phyloP scores from a whole-genome alignment of 2,329 filamentous ascomycete genomes.

The Neonectria sp. region DNA sequence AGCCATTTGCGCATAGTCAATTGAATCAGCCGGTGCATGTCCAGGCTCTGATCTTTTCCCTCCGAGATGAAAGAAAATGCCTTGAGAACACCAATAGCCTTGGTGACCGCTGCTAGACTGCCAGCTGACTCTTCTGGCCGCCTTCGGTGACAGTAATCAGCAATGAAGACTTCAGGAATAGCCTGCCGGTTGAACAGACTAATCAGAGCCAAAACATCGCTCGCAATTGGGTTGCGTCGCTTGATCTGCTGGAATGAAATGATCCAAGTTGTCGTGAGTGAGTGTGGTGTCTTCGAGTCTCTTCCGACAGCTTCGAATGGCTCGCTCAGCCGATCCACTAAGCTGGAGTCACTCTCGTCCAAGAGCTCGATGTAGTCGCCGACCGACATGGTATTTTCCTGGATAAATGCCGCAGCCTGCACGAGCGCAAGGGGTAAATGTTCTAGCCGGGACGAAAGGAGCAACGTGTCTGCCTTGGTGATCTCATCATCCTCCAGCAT shows the following conservation, averaged over 20 bases:
- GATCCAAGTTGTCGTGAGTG: constrained; percentile 48
- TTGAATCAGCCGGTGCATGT: constrained; percentile 37
- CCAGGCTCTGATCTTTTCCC: not conserved
- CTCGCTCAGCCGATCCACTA: constrained; percentile 45
- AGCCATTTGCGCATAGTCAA: constrained; percentile 24
- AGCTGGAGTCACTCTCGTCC: constrained; percentile 29
- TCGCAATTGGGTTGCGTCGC: constrained; percentile 38
- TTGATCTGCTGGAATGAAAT: constrained; percentile 54
- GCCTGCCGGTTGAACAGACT: constrained; percentile 50
- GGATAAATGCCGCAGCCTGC: constrained; percentile 52
- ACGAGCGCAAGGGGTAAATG: constrained; percentile 51
- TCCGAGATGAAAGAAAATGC: constrained; percentile 43
- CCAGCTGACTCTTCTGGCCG: not conserved
- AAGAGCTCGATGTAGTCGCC: constrained; percentile 48
- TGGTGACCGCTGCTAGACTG: constrained; percentile 7
- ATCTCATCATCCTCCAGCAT: constrained; percentile 30
- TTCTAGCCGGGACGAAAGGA: constrained; percentile 48
- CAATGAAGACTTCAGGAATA: constrained; percentile 47
- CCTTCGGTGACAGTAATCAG: constrained; percentile 18
- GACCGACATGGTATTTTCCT: constrained; percentile 44
- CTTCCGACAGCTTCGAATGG: constrained; percentile 48
- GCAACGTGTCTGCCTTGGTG: not conserved
- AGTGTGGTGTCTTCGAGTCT: constrained; percentile 44
- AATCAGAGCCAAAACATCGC: constrained; percentile 53
- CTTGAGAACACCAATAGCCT: constrained; percentile 46